A percentile compares a stretch with the other conserved stretches of the same genome.
These are phyloP conservation scores for Alternaria longipes DNA, from an alignment of 2,329 filamentous ascomycete genomes.

Conservation along the genomic window DNA sequence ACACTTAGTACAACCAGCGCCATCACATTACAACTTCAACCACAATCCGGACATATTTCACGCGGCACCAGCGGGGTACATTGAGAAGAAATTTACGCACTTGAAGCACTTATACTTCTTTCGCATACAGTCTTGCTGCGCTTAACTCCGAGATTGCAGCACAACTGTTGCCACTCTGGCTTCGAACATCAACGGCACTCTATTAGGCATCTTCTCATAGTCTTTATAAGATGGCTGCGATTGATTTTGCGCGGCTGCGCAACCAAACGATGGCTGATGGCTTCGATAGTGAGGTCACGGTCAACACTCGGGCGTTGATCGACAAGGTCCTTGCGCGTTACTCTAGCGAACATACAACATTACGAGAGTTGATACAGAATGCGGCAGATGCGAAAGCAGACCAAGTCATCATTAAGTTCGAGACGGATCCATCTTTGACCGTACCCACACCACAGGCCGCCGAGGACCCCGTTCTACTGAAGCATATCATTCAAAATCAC, in stretches of 20 bases:
- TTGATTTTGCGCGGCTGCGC: conserved; percentile 74
- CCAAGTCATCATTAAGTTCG: conserved; percentile 89
- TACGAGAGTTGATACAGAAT: conserved; percentile 96
- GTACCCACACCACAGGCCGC: conserved; percentile 74
- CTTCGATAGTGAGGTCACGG: conserved; percentile 96
- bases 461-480: conserved; percentile 75
- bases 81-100: not conserved
- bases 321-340: conserved; percentile 98
- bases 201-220: not conserved
- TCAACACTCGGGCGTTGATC: conserved; percentile 95
- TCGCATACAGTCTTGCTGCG: not conserved
- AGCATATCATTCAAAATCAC: conserved; percentile 84
- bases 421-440: conserved; percentile 83
- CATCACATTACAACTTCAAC: not conserved
- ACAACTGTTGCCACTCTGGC: conserved; percentile 1
- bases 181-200: not conserved
- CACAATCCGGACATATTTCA: not conserved
- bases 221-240: conserved; percentile 39
- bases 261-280: conserved; percentile 89
- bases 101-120: not conserved
- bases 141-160: not conserved
- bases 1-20: conserved; percentile 2
- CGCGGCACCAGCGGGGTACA: not conserved
- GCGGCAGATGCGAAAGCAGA: conserved; percentile 95
- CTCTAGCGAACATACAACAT: conserved; percentile 87